Percentiles rank a stretch among this genome's conserved stretches.
Evolutionary conservation across 345 rosid species (phyloP).

Genomic region (Salix koriyanagi): DNA sequence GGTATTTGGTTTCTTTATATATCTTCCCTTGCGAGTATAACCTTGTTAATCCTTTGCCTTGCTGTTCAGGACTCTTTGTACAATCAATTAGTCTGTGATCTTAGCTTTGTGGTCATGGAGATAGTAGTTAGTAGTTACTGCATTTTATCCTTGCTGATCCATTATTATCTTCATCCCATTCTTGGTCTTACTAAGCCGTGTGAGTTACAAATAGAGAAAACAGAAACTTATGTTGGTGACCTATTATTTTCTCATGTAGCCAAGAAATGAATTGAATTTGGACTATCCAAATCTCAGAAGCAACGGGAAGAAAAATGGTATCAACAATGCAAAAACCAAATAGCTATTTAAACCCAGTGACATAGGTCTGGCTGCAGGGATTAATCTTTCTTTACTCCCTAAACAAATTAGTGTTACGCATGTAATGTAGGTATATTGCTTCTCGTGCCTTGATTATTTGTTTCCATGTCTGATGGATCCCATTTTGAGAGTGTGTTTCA

Average conservation of each 20-base stretch:
- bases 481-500: neutral
- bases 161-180: neutral
- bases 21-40: neutral
- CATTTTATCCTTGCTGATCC: neutral
- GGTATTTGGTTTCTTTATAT: neutral
- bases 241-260: neutral
- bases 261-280: neutral
- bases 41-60: neutral
- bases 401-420: neutral
- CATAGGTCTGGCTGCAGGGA: neutral
- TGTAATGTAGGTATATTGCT: neutral
- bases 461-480: neutral
- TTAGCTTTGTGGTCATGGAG: neutral
- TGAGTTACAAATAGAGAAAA: neutral
- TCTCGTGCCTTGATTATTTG: neutral
- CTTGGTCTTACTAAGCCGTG: neutral
- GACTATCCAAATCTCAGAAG: neutral
- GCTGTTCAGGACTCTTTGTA: neutral
- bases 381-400: neutral
- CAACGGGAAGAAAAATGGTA: neutral
- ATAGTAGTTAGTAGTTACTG: neutral
- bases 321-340: neutral
- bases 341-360: neutral
- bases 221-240: neutral
- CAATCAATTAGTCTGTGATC: neutral